These are phyloP conservation scores for Phyllostachys edulis DNA, from an alignment of 176 grass and related monocot species.

Conservation along the genomic window DNA sequence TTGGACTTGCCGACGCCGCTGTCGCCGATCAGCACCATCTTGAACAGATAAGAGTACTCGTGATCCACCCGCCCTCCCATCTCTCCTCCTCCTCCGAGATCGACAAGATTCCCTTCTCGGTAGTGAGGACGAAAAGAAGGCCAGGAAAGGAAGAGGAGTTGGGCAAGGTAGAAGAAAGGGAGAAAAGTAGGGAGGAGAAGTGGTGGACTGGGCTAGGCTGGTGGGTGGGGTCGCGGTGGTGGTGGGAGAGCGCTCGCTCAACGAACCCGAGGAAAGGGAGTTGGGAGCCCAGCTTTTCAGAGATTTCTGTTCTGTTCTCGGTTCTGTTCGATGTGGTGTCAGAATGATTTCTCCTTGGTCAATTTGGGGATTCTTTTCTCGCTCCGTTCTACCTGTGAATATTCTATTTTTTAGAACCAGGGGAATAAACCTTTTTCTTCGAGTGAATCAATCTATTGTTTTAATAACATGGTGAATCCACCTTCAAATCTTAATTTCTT, in stretches of 20 bases:
- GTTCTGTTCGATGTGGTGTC: background rate
- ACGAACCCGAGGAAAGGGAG: slow-evolving; percentile 21
- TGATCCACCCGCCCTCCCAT: slow-evolving; percentile 67
- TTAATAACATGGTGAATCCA: no score
- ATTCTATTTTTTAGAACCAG: no score
- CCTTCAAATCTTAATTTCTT: no score
- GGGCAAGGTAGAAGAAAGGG: background rate
- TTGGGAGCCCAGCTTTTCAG: background rate
- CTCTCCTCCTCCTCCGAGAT: slow-evolving; percentile 4
- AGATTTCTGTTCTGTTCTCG: background rate
- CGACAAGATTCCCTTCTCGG: background rate
- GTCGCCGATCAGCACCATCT: slow-evolving; percentile 91
- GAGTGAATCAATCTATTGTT: no score
- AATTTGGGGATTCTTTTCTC: background rate
- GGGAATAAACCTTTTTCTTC: no score
- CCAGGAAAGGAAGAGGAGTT: background rate
- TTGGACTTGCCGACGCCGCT: slow-evolving; percentile 86
- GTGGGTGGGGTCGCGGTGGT: slow-evolving; percentile 19
- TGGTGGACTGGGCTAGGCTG: slow-evolving; percentile 5
- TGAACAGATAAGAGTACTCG: slow-evolving; percentile 87
- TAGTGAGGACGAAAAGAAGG: background rate
- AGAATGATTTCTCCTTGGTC: background rate
- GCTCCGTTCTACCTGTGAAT: background rate
- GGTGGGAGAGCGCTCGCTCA: slow-evolving; percentile 37
- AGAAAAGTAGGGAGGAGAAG: background rate